Conservation (phyloP, 495 filamentous ascomycete genomes). For the Trypethelium eluteriae region DNA sequence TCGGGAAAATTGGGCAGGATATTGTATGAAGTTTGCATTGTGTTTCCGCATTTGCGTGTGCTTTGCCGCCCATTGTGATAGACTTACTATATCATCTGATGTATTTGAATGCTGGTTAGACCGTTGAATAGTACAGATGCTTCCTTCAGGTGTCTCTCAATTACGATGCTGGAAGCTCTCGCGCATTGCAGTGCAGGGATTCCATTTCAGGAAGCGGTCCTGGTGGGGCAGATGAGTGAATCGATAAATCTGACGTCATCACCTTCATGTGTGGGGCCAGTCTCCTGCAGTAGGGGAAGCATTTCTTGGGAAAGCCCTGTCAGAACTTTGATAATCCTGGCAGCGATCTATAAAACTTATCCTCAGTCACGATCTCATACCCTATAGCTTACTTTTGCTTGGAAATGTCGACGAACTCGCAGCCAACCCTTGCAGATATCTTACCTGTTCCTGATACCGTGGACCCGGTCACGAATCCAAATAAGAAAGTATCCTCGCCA, state of each 20-base stretch:
- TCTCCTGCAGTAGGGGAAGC: not conserved
- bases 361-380: not conserved
- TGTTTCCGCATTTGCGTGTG: too few species aligned
- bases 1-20: too few species aligned
- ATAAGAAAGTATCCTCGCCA: constrained; percentile 24
- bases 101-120: too few species aligned
- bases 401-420: not conserved
- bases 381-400: too few species aligned
- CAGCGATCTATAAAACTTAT: not conserved
- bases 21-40: too few species aligned
- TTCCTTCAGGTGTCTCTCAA: too few species aligned
- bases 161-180: too few species aligned
- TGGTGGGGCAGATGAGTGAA: too few species aligned
- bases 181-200: not conserved
- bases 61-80: too few species aligned
- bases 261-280: not conserved
- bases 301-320: not conserved
- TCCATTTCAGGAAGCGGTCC: not conserved
- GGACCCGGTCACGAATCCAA: constrained; percentile 19
- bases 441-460: constrained; percentile 30
- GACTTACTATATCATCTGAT: too few species aligned
- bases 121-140: too few species aligned
- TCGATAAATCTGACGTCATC: not conserved
- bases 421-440: constrained; percentile 23
- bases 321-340: not conserved